Evolutionary conservation across 2,329 filamentous ascomycete species (phyloP), one percentile per base, ranked within the genome.

Genomic region (Microsporum ferrugineum): DNA sequence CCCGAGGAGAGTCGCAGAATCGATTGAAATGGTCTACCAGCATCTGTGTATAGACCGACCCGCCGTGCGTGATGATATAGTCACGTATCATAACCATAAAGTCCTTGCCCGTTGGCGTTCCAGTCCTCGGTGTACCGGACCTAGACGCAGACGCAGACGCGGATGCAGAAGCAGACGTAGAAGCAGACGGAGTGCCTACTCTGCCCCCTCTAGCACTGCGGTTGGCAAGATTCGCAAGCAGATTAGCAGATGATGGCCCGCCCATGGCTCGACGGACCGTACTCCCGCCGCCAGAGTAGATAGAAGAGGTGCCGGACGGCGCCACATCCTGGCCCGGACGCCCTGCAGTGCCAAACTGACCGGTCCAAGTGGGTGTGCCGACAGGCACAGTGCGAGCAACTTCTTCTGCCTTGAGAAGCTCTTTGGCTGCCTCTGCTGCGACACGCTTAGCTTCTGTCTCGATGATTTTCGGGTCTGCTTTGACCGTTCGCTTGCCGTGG

Each of bases 341-440:
- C 0, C 91, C 92, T 3, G 85, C 85, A 57, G 87, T 82, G 7
- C 92, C 92, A 55, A 88, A 84, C 67, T 88, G 84, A 1, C 94
- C 92, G 0, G 92, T 97, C 92, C 92, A 97, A 0, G 92, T 96
- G 6, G 94, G 89, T 0, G 88, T 90, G 5, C 92, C 92, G 36
- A 90, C 86, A 0, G 89, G 89, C 0, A 92, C 79, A 6, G 79
- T 81, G 8, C 84, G 81, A 2, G 91, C 90, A 34, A 86, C 81
- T 69, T 91, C 84, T 47, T 84, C 85, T 7, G 90, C 86, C 62
- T 84, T 84, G 34, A 85, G 84, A 1, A 97, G 82, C 65, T 89
- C 87, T 27, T 82, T 82, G 0, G 89, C 89, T 1, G 92, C 91
- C 68, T 88, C 79, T 0, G 86, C 84, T 2, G 91, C 91, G 2